phyloP scores from a whole-genome alignment of 2,329 filamentous ascomycete genomes.

The Fusarium fracticaudum region DNA sequence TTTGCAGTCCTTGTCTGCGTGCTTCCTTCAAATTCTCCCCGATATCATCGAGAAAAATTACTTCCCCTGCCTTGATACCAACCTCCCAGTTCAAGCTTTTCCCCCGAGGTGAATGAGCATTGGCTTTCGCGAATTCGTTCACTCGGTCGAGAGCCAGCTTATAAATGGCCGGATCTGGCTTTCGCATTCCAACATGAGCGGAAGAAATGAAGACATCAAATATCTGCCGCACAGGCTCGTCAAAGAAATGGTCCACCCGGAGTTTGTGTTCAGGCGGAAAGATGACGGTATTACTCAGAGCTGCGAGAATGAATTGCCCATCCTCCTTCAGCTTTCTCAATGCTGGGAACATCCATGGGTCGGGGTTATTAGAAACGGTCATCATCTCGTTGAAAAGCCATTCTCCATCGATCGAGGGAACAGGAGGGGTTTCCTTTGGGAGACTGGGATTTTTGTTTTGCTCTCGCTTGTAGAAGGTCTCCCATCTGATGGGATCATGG shows the following conservation, averaged over 20 bases:
- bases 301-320: conserved; percentile 77
- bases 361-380: conserved; percentile 72
- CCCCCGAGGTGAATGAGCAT: conserved; percentile 53
- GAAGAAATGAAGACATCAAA: conserved; percentile 92
- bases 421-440: conserved; percentile 60
- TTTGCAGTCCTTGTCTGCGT: conserved; percentile 77
- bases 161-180: conserved; percentile 87
- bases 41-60: conserved; percentile 93
- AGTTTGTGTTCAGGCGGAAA: conserved; percentile 81
- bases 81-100: conserved; percentile 55
- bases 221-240: conserved; percentile 67
- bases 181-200: conserved; percentile 86
- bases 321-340: conserved; percentile 73
- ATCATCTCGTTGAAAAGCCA: conserved; percentile 94
- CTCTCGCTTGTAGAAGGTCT: conserved; percentile 65
- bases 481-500: conserved; percentile 73
- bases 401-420: conserved; percentile 80
- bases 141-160: conserved; percentile 74
- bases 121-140: conserved; percentile 67
- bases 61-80: conserved; percentile 69
- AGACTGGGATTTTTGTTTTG: conserved; percentile 54
- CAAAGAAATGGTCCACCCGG: conserved; percentile 59
- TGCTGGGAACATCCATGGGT: conserved; percentile 90
- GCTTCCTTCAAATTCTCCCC: conserved; percentile 90
- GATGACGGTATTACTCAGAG: conserved; percentile 88